Base-by-base conservation (phyloP, 129 eudicot genomes). In the Smallanthus sonchifolius region DNA sequence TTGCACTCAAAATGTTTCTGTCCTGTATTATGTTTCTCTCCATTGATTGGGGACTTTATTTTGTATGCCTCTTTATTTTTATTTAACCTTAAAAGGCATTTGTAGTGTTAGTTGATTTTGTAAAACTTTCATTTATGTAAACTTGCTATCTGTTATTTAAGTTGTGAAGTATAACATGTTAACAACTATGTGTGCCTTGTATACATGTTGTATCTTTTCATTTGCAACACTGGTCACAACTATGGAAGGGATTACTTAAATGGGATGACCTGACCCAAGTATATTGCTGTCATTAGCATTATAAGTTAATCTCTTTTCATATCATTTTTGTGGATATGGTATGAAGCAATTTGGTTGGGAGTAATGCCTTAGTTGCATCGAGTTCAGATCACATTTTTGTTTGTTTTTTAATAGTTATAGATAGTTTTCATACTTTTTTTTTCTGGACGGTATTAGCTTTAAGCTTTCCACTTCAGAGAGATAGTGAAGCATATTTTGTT, bases 81-180 rank as follows among this genome's bases (percentile, higher is more conserved):
- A 52, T 71, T 70, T 71, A 71, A 19, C 20, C 37, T 24, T 47
- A 9, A 38, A 37, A 35, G 35, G 75, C 28, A 37, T 36, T 16
- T 36, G 64, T 54, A 71, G 37, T 17, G 14, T 52, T 52, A 69
- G 30, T 62, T 62, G 43, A 9, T 47, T 44, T 32, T 30, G 0
- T 69, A 47, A 17, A 11, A 14, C 51, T 38, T 37, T 10, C 45
- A 15, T 36, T 15, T 16, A 36, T 37, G 51, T 19, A 1, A 54
- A 37, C 10, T 37, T 71, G 65, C 51, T 39, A 37, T 54, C 44
- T 37, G 37, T 19, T 7, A 64, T 64, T 16, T 15, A 64, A 64
- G 69, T 54, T 54, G 10, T 71, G 51, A 71, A 71, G 64, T 17
- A 70, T 52, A 52, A 11, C 14, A 65, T 37, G 42, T 62, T 34